Base-by-base conservation (phyloP, 768 basidiomycete species). In the Termitomyces sp. region DNA sequence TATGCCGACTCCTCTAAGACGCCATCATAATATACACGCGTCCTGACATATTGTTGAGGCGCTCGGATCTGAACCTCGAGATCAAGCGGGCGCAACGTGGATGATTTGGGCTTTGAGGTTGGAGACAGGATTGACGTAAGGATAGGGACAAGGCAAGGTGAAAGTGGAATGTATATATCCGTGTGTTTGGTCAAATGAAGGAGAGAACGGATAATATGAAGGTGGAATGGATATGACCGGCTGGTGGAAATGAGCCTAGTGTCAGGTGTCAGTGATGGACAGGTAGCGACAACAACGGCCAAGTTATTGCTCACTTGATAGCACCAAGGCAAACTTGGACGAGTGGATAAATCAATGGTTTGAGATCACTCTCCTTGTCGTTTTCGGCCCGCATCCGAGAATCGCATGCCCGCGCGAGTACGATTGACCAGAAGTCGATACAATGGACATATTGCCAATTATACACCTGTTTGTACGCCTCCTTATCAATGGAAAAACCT, bases 391-490 rank as follows among this genome's bases (percentile, higher is more conserved):
- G 78, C 2, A 76, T 74, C 64, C 86, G 75, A 29, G 75, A 74
- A 65, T 87, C 84, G 65, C 92, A 95, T 16, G 92, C 88, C 44
- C 87, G 79, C 22, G 87, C 88, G 10, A 99, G 80, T 10, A 98
- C 93, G 42, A 92, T 79, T 41, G 84, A 82, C 97, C 97, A 99
- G 66, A 98, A 98, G 75, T 99, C 97, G 62, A 99, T 76, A 58
- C 86, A 92, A 69, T 99, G 97, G 2, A 88, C 90, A 63, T 88
- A 98, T 74, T 98, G 97, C 97, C 97, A 99, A 73, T 98, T 99
- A 74, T 99, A 97, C 22, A 99, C 96, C 64, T 90, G 87, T 70
- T 88, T 88, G 74, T 90, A 95, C 9, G 92, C 86, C 63, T 98
- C 94, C 88, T 93, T 69, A 22, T 56, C 53, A 34, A 39, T 59